Conservation (phyloP, 1,284 basidiomycete species). For the Schizophyllum commune region DNA sequence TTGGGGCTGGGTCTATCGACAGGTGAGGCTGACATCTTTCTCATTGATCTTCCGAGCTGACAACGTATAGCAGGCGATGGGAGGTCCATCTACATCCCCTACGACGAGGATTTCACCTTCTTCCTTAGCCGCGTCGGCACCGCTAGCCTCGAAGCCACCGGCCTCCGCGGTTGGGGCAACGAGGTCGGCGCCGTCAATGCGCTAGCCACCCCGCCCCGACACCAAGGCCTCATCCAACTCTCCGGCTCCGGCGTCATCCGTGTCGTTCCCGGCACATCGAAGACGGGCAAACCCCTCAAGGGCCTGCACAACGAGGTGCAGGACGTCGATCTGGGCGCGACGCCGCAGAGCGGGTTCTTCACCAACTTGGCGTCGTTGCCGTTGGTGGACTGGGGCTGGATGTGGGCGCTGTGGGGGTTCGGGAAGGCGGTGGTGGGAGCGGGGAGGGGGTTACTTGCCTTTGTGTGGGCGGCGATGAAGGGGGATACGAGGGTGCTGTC, state of each 20-base stretch:
- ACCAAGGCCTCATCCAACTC: constrained; percentile 32
- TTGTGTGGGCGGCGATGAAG: constrained; percentile 9
- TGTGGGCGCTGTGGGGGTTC: constrained; percentile 38
- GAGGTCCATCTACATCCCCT: constrained; percentile 23
- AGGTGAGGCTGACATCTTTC: not conserved
- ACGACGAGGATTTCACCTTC: constrained; percentile 69
- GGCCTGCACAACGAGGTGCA: constrained; percentile 47
- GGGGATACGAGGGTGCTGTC: constrained; percentile 3
- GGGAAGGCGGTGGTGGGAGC: constrained; percentile 26
- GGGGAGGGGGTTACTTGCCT: constrained; percentile 7
- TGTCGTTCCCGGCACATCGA: constrained; percentile 10
- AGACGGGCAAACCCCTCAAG: constrained; percentile 1
- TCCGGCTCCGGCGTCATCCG: constrained; percentile 31
- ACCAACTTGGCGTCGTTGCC: constrained; percentile 12
- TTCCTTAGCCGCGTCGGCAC: constrained; percentile 63
- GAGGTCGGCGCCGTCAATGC: constrained; percentile 49
- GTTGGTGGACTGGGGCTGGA: constrained; percentile 26
- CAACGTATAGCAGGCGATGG: constrained; percentile 5
- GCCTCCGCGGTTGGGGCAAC: constrained; percentile 62
- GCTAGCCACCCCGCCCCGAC: constrained; percentile 18
- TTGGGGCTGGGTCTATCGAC: constrained; percentile 23
- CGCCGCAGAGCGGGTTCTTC: constrained; percentile 22
- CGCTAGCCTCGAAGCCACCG: constrained; percentile 66
- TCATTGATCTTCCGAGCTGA: not conserved
- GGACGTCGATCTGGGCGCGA: constrained; percentile 26